Evolutionary conservation across 139 green algal species (phyloP), one percentile per base, ranked within the genome.

Genomic region (Mesotaenium endlicherianum): DNA sequence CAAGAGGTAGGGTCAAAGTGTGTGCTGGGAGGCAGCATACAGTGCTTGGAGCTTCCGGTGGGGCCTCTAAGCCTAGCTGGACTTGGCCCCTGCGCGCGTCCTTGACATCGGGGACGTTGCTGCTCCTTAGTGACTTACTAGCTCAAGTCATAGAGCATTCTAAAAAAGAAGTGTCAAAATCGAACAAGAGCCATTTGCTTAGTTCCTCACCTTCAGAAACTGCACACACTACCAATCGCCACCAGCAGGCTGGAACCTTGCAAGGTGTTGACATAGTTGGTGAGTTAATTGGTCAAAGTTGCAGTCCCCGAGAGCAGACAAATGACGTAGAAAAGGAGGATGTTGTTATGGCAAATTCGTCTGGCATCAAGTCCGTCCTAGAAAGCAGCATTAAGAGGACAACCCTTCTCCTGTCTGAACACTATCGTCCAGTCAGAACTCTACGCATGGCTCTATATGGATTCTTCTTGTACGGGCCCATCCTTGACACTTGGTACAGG

Each of bases 401-500:
- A 11, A 72, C 6, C 17, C 17, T 72, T 38, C 60, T 40, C 60
- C 43, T 11, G 20, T 5, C 11, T 8, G 60, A 72, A 11, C 6
- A 6, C 60, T n/a, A 72, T 14, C 36, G 43, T 36, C 36, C 36
- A 2, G 60, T n/a, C 39, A 72, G 75, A 70, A 80, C 80, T 16
- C 3, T 59, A 11, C 49, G 82, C 4, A 89, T 87, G 78, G 5
- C 44, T 2, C 53, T 26, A 41, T 91, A 86, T 43, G 85, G 85
- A 41, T 77, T 86, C 26, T 36, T 86, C 3, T 49, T 91, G 1
- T 91, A 91, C 78, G 88, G 88, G 1, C 88, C 88, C 1, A 5
- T 64, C 43, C 75, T 85, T 47, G 70, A 91, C 53, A 70, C 68
- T 17, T 91, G 88, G 88, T 91, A 91, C 80, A 17, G 20, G 1